Percentiles rank a stretch among this genome's conserved stretches.
Conservation (phyloP, 345 rosid genomes). For the Arabidopsis suecica region DNA sequence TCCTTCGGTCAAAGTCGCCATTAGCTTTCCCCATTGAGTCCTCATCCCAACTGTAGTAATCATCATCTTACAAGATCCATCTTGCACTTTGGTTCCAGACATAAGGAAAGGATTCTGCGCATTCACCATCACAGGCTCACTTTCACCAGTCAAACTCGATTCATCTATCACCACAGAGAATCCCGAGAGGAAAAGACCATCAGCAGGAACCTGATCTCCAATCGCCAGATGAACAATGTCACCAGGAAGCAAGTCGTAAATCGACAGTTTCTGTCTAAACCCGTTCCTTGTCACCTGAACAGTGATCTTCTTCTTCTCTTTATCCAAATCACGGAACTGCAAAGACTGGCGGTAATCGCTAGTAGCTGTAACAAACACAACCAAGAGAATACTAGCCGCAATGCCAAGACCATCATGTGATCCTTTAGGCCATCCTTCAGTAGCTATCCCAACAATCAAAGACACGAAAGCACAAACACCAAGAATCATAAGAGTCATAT, state of each 20-base stretch:
- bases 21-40: constrained; percentile 95
- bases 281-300: constrained; percentile 85
- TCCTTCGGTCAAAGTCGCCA: constrained; percentile 95
- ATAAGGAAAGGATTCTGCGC: constrained; percentile 76
- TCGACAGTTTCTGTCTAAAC: constrained; percentile 83
- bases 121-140: constrained; percentile 78
- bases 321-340: constrained; percentile 88
- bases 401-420: constrained; percentile 96
- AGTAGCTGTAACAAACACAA: constrained; percentile 83
- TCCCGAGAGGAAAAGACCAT: constrained; percentile 87
- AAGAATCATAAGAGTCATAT: constrained; percentile 92
- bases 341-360: constrained; percentile 93
- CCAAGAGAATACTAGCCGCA: constrained; percentile 83
- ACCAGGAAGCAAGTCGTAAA: constrained; percentile 85
- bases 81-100: constrained; percentile 92
- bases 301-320: constrained; percentile 85
- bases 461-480: constrained; percentile 88
- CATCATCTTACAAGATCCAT: constrained; percentile 93
- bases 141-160: constrained; percentile 92
- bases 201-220: constrained; percentile 97
- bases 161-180: constrained; percentile 85
- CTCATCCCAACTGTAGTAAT: constrained; percentile 94
- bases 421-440: constrained; percentile 97
- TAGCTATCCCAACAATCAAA: constrained; percentile 83
- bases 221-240: constrained; percentile 88